Conservation (phyloP, 495 filamentous ascomycete species). For the Cercophora scortea region DNA sequence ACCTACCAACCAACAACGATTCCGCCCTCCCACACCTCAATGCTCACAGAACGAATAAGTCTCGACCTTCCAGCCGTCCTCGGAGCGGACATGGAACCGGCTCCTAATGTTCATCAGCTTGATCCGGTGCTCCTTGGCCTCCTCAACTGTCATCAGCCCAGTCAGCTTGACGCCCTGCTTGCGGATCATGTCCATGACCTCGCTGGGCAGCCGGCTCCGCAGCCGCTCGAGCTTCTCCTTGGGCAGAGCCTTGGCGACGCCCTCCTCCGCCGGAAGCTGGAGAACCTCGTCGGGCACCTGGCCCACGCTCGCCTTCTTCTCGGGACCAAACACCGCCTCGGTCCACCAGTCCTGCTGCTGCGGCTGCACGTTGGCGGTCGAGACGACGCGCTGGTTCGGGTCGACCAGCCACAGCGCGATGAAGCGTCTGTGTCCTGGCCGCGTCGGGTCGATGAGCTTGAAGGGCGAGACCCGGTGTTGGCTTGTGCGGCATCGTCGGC, state of each 20-base stretch:
- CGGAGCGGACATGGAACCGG: neutral
- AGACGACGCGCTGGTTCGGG: constrained; percentile 40
- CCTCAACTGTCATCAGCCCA: constrained; percentile 32
- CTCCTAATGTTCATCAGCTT: constrained; percentile 43
- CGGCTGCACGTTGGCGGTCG: constrained; percentile 51
- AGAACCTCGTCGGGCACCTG: constrained; percentile 18
- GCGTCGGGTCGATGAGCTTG: constrained; percentile 35
- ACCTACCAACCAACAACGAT: too few relatives aligned
- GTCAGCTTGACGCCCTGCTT: constrained; percentile 14
- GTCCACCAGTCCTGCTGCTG: constrained; percentile 38
- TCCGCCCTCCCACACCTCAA: too few relatives aligned
- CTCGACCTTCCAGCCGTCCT: too few relatives aligned
- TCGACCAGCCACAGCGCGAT: constrained; percentile 53
- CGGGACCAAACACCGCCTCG: constrained; percentile 17
- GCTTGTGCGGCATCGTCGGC: neutral
- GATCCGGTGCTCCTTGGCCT: constrained; percentile 37
- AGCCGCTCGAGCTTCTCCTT: constrained; percentile 5
- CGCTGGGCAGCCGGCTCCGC: constrained; percentile 21
- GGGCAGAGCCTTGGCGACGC: constrained; percentile 6
- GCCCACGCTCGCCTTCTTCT: neutral
- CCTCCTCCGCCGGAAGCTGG: constrained; percentile 30
- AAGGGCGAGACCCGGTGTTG: constrained; percentile 49
- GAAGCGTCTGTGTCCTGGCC: constrained; percentile 48
- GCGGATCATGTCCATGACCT: constrained; percentile 33
- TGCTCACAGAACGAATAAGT: too few relatives aligned